phyloP scores from a whole-genome alignment of 495 filamentous ascomycete species.

The Aspergillus steynii region DNA sequence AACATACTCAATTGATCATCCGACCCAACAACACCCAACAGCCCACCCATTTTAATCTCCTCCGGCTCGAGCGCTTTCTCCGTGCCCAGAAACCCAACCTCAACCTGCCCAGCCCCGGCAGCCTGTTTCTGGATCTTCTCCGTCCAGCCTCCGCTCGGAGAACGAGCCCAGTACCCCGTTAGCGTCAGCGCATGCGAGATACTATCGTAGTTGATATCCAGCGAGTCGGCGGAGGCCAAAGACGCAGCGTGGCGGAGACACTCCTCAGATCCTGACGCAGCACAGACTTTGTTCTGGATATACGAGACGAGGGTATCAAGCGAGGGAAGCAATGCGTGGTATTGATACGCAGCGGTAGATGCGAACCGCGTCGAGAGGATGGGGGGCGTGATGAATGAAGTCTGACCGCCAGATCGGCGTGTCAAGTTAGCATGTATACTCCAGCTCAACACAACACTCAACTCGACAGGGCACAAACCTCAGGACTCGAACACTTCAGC shows the following conservation, averaged over 20 bases:
- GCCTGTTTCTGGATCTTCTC: constrained; percentile 43
- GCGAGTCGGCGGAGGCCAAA: constrained; percentile 54
- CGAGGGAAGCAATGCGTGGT: constrained; percentile 60
- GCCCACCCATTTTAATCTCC: constrained; percentile 75
- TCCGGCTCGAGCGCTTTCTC: constrained; percentile 65
- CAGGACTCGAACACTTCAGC: constrained; percentile 51
- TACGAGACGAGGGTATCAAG: constrained; percentile 58
- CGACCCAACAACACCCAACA: constrained; percentile 76
- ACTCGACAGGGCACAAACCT: constrained; percentile 36
- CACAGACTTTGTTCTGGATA: constrained; percentile 58
- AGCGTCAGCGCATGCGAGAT: constrained; percentile 64
- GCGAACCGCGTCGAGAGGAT: constrained; percentile 66
- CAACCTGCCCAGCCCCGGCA: constrained; percentile 52
- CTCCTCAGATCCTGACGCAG: constrained; percentile 20
- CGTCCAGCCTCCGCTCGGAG: constrained; percentile 48
- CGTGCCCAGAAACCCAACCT: constrained; percentile 77
- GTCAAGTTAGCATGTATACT: background rate
- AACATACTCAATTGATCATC: constrained; percentile 66
- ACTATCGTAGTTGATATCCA: constrained; percentile 79
- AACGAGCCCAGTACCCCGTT: constrained; percentile 59
- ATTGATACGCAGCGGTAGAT: constrained; percentile 66
- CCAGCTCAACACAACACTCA: background rate
- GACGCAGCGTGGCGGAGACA: constrained; percentile 39
- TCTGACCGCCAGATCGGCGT: constrained; percentile 35
- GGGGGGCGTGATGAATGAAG: constrained; percentile 65